Conservation (phyloP, 1,284 basidiomycete species). For the Trichosporon asahii region DNA sequence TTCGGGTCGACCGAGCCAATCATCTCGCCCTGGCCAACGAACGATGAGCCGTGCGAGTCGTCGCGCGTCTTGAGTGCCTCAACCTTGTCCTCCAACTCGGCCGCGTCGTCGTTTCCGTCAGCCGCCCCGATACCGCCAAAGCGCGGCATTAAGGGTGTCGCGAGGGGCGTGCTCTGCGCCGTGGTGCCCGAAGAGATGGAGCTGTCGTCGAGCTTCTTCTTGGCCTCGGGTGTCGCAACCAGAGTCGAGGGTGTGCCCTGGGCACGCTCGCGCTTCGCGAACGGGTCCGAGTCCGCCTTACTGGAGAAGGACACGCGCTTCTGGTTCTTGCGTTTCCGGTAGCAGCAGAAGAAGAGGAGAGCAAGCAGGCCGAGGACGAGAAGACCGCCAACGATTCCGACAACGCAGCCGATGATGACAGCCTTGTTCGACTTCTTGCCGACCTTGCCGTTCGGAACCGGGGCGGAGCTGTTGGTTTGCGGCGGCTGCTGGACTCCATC, state of each 20-base stretch:
- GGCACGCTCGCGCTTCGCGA: slow-evolving; percentile 27
- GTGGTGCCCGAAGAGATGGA: background rate
- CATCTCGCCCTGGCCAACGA: slow-evolving; percentile 12
- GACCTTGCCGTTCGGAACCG: slow-evolving; percentile 24
- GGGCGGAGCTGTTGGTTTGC: slow-evolving; percentile 22
- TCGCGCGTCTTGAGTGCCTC: background rate
- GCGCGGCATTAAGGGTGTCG: slow-evolving; percentile 2
- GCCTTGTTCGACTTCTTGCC: slow-evolving; percentile 35
- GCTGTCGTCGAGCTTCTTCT: slow-evolving; percentile 12
- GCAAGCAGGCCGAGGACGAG: slow-evolving; percentile 39
- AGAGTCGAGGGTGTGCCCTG: slow-evolving; percentile 15
- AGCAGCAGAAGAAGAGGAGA: slow-evolving; percentile 46
- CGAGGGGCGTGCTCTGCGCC: slow-evolving; percentile 6
- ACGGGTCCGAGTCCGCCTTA: slow-evolving; percentile 24
- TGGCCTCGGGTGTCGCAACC: slow-evolving; percentile 8
- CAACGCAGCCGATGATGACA: slow-evolving; percentile 47
- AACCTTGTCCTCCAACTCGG: slow-evolving; percentile 9
- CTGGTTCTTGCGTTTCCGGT: slow-evolving; percentile 29
- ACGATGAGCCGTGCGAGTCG: slow-evolving; percentile 11
- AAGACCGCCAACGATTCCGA: slow-evolving; percentile 33
- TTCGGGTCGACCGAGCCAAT: slow-evolving; percentile 2
- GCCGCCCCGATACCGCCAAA: slow-evolving; percentile 14
- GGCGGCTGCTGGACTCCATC: slow-evolving; percentile 30
- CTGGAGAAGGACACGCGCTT: slow-evolving; percentile 6
- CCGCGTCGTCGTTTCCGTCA: slow-evolving; percentile 22